Evolutionary conservation across 2,329 filamentous ascomycete genomes (phyloP), one percentile per base, ranked within the genome.

Genomic region (Sphaerulina vaccinii): DNA sequence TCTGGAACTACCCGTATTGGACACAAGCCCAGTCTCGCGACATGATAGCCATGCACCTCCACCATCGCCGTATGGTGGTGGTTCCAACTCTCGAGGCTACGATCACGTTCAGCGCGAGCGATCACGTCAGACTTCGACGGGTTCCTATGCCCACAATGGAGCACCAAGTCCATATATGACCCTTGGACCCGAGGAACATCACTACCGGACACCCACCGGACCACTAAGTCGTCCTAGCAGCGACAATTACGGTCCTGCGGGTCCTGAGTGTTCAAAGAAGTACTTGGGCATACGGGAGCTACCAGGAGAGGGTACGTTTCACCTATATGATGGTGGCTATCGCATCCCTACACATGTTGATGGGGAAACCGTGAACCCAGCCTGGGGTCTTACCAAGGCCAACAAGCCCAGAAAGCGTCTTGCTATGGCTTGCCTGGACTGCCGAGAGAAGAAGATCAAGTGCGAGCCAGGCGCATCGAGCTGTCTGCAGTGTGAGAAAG

Each of bases 381-480:
- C 89, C 60, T 96, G 91, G 91, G 90, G 91, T 13, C 84, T 95
- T 8, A 96, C 91, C 29, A 96, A 96, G 72, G 90, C 91, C 2
- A 91, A 91, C 11, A 96, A 95, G 73, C 90, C 91, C 41, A 83
- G 91, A 60, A 96, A 96, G 74, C 81, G 91, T 51, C 78, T 96
- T 51, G 90, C 91, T 19, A 90, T 95, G 68, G 90, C 90, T n/a
- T 96, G 91, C 67, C 79, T 95, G 52, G 93, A 90, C 10, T 96
- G 91, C 69, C 83, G 91, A 44, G 90, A 96, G 73, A 96, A 96
- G 82, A 96, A 96, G 78, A 95, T 96, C 74, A 96, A 95, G 71
- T 96, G 91, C 66, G 90, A 96, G 59, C 91, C 90, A 1, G 90
- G 91, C 62, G 86, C 83, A 59, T 88, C 88, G 33, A 90, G 89